Evolutionary conservation across 306 rosid genomes (phyloP), one percentile per base, ranked within the genome.

Genomic region (Styphnolobium japonicum): DNA sequence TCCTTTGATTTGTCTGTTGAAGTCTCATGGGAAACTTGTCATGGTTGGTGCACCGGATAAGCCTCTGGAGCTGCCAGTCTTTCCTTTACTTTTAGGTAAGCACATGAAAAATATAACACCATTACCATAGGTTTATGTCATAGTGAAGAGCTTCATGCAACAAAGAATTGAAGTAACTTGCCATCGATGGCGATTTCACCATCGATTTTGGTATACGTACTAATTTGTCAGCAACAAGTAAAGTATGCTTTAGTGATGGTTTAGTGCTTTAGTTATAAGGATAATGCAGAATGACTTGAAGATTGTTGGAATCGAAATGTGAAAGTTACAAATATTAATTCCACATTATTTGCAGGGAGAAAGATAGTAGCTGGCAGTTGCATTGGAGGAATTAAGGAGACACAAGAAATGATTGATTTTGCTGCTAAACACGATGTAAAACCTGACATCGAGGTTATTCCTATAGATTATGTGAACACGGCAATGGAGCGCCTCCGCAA

Each of bases 331-430:
- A 14, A 7, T 22, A n/a, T n/a, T n/a, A n/a, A 43, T 67, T 9
- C 7, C 11, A 7, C 25, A 57, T 29, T 52, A 10, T 37, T 72
- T n/a, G 78, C 72, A 82, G 88, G 85, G 46, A 80, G 89, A 65
- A 88, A 85, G 75, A n/a, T 75, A 10, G 6, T 88, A 15, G 87
- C 77, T 4, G 89, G 89, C 10, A 87, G 87, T 65, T n/a, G 36
- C 78, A 67, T 73, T 68, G 91, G 91, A 55, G 89, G 91, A 18
- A 76, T 85, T 71, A 88, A 88, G 81, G 89, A 86, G 77, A 86
- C 87, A 0, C 89, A 83, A 43, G 89, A 86, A 60, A 86, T 83
- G 89, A 18, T 87, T 11, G 82, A 82, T 56, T 79, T 53, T 82
- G 82, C 82, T 45, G 77, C 79, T 7, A 60, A 86, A 39, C 73